Evolutionary conservation across 371 early-diverging fungal species (phyloP).

Genomic region (Fennellomyces sp.): DNA sequence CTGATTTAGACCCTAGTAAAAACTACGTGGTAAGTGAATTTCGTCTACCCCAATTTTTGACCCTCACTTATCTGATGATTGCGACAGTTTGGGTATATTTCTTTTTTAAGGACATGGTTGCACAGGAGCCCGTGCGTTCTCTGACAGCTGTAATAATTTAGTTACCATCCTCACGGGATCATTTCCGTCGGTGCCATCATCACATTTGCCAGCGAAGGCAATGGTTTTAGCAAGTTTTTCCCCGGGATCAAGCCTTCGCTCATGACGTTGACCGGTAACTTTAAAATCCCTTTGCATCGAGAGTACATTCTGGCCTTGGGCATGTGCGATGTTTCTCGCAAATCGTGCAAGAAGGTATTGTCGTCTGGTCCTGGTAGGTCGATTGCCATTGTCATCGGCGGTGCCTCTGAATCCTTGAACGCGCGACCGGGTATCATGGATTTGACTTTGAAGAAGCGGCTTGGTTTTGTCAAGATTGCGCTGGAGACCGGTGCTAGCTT

Average conservation of each 20-base stretch:
- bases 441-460: constrained; percentile 67
- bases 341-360: constrained; percentile 71
- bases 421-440: constrained; percentile 63
- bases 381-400: constrained; percentile 73
- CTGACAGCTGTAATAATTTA: neutral
- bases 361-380: constrained; percentile 72
- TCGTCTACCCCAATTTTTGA: neutral
- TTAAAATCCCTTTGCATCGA: constrained; percentile 69
- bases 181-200: constrained; percentile 76
- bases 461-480: constrained; percentile 79
- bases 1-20: constrained; percentile 67
- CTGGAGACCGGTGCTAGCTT: constrained; percentile 67
- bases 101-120: neutral
- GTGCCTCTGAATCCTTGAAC: constrained; percentile 71
- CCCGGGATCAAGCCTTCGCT: constrained; percentile 65
- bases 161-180: constrained; percentile 80
- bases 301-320: constrained; percentile 71
- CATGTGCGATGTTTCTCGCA: constrained; percentile 68
- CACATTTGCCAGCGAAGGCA: constrained; percentile 73
- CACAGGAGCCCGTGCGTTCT: neutral
- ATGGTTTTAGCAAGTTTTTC: constrained; percentile 57
- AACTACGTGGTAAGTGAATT: constrained; percentile 38
- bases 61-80: neutral
- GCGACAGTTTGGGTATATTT: neutral
- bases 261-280: constrained; percentile 61